Evolutionary conservation across 2,329 filamentous ascomycete genomes (phyloP).

Genomic region (Colletotrichum costaricense): DNA sequence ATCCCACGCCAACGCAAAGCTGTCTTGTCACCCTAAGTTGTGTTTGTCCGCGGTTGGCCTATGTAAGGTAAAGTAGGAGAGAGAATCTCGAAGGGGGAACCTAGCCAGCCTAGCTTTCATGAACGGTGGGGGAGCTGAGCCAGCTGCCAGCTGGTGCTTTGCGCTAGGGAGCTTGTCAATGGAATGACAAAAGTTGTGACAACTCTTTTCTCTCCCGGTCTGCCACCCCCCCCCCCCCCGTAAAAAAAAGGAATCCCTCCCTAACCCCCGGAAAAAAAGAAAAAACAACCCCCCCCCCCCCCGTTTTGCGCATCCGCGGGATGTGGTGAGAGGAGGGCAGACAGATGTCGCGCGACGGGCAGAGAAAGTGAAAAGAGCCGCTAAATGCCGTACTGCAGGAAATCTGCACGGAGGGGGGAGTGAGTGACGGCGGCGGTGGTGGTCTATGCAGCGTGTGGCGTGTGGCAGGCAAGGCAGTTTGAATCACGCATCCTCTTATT

Average conservation of each 20-base stretch:
- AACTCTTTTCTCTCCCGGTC: not conserved
- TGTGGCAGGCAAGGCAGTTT: constrained; percentile 7
- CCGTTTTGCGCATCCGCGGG: not conserved
- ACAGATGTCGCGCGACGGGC: not conserved
- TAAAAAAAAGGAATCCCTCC: not conserved
- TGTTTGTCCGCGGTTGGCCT: not conserved
- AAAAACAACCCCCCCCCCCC: not conserved
- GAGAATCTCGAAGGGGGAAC: not conserved
- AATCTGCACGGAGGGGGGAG: constrained; percentile 15
- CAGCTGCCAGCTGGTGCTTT: not conserved
- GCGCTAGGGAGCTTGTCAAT: not conserved
- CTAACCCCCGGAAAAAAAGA: not conserved
- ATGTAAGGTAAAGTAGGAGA: not conserved
- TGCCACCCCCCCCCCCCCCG: not conserved
- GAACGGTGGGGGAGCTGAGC: not conserved
- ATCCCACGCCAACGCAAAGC: constrained; percentile 8
- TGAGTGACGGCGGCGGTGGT: not conserved
- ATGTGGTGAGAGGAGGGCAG: not conserved
- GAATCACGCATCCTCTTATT: constrained; percentile 8
- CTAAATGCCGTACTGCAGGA: constrained; percentile 29
- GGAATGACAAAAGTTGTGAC: not conserved
- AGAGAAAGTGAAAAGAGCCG: constrained; percentile 12
- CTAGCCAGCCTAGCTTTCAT: not conserved
- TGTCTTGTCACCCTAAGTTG: not conserved
- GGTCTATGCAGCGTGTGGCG: constrained; percentile 9